Evolutionary conservation across 441 rosid species (phyloP), one percentile per base, ranked within the genome.

Genomic region (Croton setiger): DNA sequence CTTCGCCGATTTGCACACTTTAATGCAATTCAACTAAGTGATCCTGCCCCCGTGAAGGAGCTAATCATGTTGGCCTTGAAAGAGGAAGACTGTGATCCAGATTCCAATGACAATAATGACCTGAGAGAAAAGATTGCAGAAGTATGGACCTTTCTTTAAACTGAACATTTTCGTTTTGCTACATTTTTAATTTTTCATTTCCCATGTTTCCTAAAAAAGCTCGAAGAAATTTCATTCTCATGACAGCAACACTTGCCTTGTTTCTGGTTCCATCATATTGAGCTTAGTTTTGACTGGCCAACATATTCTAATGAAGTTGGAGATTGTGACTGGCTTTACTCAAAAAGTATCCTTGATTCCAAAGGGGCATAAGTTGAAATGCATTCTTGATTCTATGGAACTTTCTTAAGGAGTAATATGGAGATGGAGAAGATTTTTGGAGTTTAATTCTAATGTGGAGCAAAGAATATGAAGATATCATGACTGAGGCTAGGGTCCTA

Each of bases 1-100:
- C 79, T 94, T 53, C 83, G 85, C 31, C 90, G 97, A 35, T 94
- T 94, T 84, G 88, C 91, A 35, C 96, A 88, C 82, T 92, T 88
- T 76, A 90, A 85, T 83, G 96, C 90, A 37, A 85, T 92, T 71
- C 96, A 90, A 77, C 84, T 94, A 47, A 92, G 98, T 37, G 87
- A 92, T 59, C 87, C 93, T 44, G 90, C 98, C 55, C 87, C 98
- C 36, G 43, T 92, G 70, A 63, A 71, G 4, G 97, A 86, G 77
- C 84, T 94, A 78, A 86, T 94, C 66, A 60, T 79, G 77, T 76
- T 94, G 87, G 98, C 99, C 47, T 79, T 94, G 80, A 86, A 87
- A 75, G 98, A 90, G 79, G 99, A 94, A 79, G 98, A 88, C 72
- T 68, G 85, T 70, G 88, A 90, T 74, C 75, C 81, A 69, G 92